phyloP scores from a whole-genome alignment of 2,329 filamentous ascomycete genomes.

The Curvularia sp. region DNA sequence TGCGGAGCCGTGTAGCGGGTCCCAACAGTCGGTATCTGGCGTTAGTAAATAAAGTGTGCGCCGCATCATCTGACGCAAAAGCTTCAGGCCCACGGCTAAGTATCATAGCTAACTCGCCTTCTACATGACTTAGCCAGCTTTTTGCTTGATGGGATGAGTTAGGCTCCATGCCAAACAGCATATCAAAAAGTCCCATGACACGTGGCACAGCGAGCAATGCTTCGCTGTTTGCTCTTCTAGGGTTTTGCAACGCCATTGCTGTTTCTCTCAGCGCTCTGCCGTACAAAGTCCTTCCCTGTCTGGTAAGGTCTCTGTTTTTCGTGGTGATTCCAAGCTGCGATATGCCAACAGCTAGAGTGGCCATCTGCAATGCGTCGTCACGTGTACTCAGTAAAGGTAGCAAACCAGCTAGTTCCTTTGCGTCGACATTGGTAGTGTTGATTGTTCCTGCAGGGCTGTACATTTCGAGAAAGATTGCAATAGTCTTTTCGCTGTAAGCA shows the following conservation, averaged over 20 bases:
- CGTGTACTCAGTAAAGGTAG: conserved; percentile 29
- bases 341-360: conserved; percentile 35
- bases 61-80: conserved; percentile 22
- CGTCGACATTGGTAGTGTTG: conserved; percentile 13
- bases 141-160: conserved; percentile 30
- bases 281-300: conserved; percentile 36
- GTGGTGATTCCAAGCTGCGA: conserved; percentile 32
- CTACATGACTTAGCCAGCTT: conserved; percentile 41
- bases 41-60: conserved; percentile 35
- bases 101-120: conserved; percentile 38
- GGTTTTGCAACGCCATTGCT: conserved; percentile 28
- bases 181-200: conserved; percentile 35
- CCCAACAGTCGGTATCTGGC: conserved; percentile 34
- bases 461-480: conserved; percentile 32
- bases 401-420: conserved; percentile 24
- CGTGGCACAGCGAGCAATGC: conserved; percentile 40
- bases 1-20: conserved; percentile 47
- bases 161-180: conserved; percentile 39
- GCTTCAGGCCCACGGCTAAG: conserved; percentile 29
- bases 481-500: conserved; percentile 33
- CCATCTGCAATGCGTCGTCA: conserved; percentile 36
- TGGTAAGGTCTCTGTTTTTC: conserved; percentile 24
- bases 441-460: conserved; percentile 27
- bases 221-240: conserved; percentile 25
- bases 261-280: conserved; percentile 37